Percentiles rank a stretch among this genome's conserved stretches.
phyloP scores from a whole-genome alignment of 805 yeast species.

The Debaryomyces tyrocola region DNA sequence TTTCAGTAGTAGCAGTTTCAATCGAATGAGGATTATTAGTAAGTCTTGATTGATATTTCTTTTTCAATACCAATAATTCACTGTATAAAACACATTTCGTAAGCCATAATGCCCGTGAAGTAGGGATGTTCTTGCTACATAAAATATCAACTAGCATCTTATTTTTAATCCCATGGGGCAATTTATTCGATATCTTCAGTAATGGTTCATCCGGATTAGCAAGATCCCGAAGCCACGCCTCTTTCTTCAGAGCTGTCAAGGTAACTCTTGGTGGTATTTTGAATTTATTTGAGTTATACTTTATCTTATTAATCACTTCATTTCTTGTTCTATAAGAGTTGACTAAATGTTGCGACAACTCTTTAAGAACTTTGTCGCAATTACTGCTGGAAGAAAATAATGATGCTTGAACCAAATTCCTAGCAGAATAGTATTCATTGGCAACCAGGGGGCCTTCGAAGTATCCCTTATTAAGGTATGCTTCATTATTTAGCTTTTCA shows the following conservation, averaged over 20 bases:
- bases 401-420: conserved; percentile 55
- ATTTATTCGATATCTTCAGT: conserved; percentile 65
- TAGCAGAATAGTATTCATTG: conserved; percentile 69
- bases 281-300: conserved; percentile 41
- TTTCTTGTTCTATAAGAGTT: conserved; percentile 38
- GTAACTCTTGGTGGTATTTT: conserved; percentile 90
- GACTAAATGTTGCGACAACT: conserved; percentile 38
- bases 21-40: conserved; percentile 2
- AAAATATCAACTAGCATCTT: conserved; percentile 73
- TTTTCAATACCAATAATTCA: conserved; percentile 45
- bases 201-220: conserved; percentile 69
- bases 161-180: conserved; percentile 89
- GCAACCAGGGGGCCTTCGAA: conserved; percentile 60
- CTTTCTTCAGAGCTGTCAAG: conserved; percentile 80
- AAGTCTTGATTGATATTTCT: conserved; percentile 25
- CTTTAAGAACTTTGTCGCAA: conserved; percentile 35
- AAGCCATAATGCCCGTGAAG: conserved; percentile 86
- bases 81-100: conserved; percentile 84
- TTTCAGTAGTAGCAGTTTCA: conserved; percentile 12
- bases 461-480: conserved; percentile 67
- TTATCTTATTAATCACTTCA: conserved; percentile 40
- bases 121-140: conserved; percentile 64
- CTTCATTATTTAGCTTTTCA: conserved; percentile 46
- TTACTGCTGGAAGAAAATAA: conserved; percentile 35
- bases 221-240: conserved; percentile 80